Percentiles rank a stretch among this genome's conserved stretches.
These are phyloP conservation scores for Ascochyta fabae DNA, from an alignment of 2,329 filamentous ascomycete species.

Conservation along the genomic window DNA sequence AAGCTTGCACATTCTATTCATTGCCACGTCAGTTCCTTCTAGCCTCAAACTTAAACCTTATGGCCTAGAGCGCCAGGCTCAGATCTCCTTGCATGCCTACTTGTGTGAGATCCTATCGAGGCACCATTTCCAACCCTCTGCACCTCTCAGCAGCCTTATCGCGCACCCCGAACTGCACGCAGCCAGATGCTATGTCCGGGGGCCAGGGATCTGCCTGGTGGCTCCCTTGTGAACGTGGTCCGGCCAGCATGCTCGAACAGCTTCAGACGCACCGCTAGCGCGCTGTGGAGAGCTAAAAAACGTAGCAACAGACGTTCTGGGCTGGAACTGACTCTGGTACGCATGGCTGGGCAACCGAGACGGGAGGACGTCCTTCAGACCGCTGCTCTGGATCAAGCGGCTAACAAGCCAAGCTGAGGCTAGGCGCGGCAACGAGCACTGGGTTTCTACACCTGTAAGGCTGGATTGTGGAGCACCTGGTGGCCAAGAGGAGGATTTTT, in stretches of 20 bases:
- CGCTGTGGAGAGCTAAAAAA: conserved; percentile 12
- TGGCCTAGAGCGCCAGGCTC: not conserved
- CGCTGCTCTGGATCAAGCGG: conserved; percentile 10
- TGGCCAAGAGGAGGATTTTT: not conserved
- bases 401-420: not conserved
- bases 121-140: conserved; percentile 1
- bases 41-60: not conserved
- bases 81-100: not conserved
- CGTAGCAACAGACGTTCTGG: conserved; percentile 10
- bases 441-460: not conserved
- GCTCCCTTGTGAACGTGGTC: not conserved
- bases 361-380: conserved; percentile 13
- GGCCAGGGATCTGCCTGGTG: conserved; percentile 2
- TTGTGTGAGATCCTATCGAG: not conserved
- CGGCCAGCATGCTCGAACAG: not conserved
- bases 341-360: conserved; percentile 3
- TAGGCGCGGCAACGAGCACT: conserved; percentile 1
- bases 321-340: not conserved
- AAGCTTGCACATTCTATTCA: not conserved
- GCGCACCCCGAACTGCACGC: not conserved
- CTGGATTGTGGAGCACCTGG: not conserved
- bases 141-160: conserved; percentile 1
- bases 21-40: conserved; percentile 3
- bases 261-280: not conserved
- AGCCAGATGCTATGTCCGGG: not conserved